Base-by-base conservation (phyloP, 2,329 filamentous ascomycete species). In the Aspergillus chevalieri region DNA sequence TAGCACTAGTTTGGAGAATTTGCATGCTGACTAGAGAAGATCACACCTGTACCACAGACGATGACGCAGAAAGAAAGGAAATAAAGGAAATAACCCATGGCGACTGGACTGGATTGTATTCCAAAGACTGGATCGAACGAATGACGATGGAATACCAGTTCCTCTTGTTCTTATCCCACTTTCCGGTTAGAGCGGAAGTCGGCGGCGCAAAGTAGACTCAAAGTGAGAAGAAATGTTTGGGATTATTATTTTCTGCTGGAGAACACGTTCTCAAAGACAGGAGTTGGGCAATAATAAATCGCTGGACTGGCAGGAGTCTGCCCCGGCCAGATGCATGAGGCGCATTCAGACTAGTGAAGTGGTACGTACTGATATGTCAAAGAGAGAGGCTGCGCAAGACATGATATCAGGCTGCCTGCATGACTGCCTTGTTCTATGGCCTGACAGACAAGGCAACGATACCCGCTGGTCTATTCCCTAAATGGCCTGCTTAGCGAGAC, bases 81-180 rank as follows among this genome's bases (percentile, higher is more conserved):
- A 75, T 90, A 95, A 73, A 95, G 81, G 56, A 94, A 67, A 75
- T 91, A 60, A 55, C 75, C 78, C 89, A 94, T 95, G 59, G 60
- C 71, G 67, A 61, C 50, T 47, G 33, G 42, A 39, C 15, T 19
- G 24, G 22, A 45, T 39, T 24, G 26, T 19, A 7, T 28, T 47
- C 39, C 26, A 21, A 41, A 12, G 17, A 21, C 12, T 41, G 10
- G 10, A 19, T 10, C 17, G 38, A 19, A 21, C 8, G 8, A 19
- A 41, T 1, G 38, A 41, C 10, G 17, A 19, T 41, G 17, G 26
- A 30, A 30, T 30, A 12, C 26, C 26, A 30, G 10, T 30, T 30
- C 26, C 26, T 30, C 26, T 12, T 30, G 26, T 30, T 30, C 26
- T 12, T 30, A 30, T 30, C 10, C 10, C 26, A 30, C 26, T 12